phyloP scores from a whole-genome alignment of 2,329 filamentous ascomycete genomes.

The Colletotrichum musae region DNA sequence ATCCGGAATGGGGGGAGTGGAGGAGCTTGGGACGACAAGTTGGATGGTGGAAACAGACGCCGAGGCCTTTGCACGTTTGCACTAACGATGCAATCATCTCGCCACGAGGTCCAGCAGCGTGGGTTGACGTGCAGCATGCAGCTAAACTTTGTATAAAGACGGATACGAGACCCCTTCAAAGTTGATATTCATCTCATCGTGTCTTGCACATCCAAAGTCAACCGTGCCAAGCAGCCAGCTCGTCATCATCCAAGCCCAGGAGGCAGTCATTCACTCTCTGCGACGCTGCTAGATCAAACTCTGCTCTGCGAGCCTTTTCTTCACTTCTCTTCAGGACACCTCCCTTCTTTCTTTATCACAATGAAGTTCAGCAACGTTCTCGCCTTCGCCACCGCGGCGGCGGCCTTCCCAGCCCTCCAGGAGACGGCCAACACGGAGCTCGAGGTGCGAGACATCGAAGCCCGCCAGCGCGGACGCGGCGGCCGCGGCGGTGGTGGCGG shows the following conservation, averaged over 20 bases:
- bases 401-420: slow-evolving; percentile 36
- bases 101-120: slow-evolving; percentile 15
- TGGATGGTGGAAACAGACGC: slow-evolving; percentile 20
- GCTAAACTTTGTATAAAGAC: slow-evolving; percentile 36
- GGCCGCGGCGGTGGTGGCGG: no score
- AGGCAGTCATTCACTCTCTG: slow-evolving; percentile 35
- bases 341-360: slow-evolving; percentile 7
- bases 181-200: slow-evolving; percentile 24
- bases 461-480: slow-evolving; percentile 39
- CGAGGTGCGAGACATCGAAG: slow-evolving; percentile 29
- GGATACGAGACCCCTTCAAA: slow-evolving; percentile 1
- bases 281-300: slow-evolving; percentile 8
- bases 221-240: slow-evolving; percentile 15
- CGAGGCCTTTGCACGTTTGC: slow-evolving; percentile 15
- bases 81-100: slow-evolving; percentile 22
- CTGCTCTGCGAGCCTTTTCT: slow-evolving; percentile 9
- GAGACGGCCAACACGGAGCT: slow-evolving; percentile 11
- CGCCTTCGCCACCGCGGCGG: slow-evolving; percentile 39
- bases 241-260: slow-evolving; percentile 32
- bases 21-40: slow-evolving; percentile 22
- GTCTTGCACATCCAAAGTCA: neutral
- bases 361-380: slow-evolving; percentile 41
- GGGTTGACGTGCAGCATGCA: slow-evolving; percentile 4
- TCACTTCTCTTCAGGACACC: neutral
- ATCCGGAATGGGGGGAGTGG: neutral